A percentile compares a stretch with the other conserved stretches of the same genome.
These are phyloP conservation scores for Diospyros kaki DNA, from an alignment of 148 eudicot species.

Conservation along the genomic window DNA sequence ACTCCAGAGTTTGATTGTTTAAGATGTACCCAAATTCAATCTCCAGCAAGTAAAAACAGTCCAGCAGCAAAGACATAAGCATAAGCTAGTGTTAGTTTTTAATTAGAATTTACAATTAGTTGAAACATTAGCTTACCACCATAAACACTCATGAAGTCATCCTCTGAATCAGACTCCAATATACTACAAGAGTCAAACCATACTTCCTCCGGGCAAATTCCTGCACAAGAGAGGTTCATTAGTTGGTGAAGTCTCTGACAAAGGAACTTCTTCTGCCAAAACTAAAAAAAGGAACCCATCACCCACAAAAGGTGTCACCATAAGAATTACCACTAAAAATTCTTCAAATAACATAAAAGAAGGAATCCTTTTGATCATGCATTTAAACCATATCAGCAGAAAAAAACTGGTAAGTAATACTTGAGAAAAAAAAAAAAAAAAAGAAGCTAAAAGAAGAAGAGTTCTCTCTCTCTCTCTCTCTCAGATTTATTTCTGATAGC, in stretches of 20 bases:
- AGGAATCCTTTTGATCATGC: too few species aligned
- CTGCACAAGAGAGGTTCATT: constrained; percentile 21
- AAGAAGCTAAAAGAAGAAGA: too few species aligned
- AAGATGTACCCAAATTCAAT: too few species aligned
- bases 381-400: too few species aligned
- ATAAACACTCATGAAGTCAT: constrained; percentile 65
- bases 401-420: too few species aligned
- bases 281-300: not conserved
- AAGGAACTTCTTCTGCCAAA: too few species aligned
- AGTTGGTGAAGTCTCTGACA: not conserved
- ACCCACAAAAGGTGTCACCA: not conserved
- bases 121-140: constrained; percentile 39
- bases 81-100: not conserved
- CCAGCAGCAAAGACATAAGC: not conserved
- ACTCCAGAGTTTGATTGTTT: too few species aligned
- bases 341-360: not conserved
- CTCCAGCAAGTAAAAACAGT: too few species aligned
- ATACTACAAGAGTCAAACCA: constrained; percentile 79
- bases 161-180: constrained; percentile 75
- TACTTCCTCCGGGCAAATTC: constrained; percentile 57
- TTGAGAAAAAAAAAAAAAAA: too few species aligned
- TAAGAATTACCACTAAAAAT: not conserved
- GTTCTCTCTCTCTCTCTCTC: too few species aligned
- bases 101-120: not conserved
- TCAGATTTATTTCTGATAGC: too few species aligned